These are phyloP conservation scores for Aplosporella prunicola DNA, from an alignment of 2,329 filamentous ascomycete genomes.

Conservation along the genomic window DNA sequence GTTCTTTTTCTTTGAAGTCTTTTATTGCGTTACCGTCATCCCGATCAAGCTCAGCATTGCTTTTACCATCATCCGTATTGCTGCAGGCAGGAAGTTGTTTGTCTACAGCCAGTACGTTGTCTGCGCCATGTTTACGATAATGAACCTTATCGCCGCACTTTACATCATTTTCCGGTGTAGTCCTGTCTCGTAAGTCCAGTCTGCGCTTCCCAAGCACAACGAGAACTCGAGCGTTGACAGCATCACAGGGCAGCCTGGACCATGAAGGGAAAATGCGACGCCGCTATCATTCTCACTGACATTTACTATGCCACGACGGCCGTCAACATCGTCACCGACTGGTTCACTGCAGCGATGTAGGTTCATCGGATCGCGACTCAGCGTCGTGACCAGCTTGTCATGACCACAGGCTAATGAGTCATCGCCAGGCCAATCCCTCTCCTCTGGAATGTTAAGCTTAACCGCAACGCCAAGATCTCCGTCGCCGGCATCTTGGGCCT, in stretches of 20 bases:
- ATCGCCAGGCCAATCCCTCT: slow-evolving; percentile 18
- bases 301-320: slow-evolving; percentile 28
- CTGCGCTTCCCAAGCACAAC: neutral
- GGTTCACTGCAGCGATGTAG: slow-evolving; percentile 26
- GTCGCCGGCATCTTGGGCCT: slow-evolving; percentile 17
- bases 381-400: neutral
- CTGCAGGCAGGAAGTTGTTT: slow-evolving; percentile 20
- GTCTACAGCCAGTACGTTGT: slow-evolving; percentile 21
- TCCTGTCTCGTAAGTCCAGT: slow-evolving; percentile 18
- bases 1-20: slow-evolving; percentile 30
- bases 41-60: slow-evolving; percentile 29
- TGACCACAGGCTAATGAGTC: neutral
- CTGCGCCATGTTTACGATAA: slow-evolving; percentile 21
- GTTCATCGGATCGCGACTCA: slow-evolving; percentile 3
- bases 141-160: slow-evolving; percentile 24
- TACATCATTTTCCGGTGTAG: slow-evolving; percentile 30
- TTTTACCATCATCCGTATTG: slow-evolving; percentile 27
- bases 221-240: neutral
- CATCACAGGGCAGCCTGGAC: slow-evolving; percentile 20
- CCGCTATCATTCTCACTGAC: slow-evolving; percentile 18
- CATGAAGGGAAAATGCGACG: slow-evolving; percentile 20
- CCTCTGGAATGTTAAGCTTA: slow-evolving; percentile 20
- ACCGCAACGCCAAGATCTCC: slow-evolving; percentile 19
- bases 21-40: slow-evolving; percentile 28
- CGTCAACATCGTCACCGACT: slow-evolving; percentile 29